Evolutionary conservation across 257 asterid species (phyloP), one percentile per base, ranked within the genome.

Genomic region (Mitragyna speciosa): DNA sequence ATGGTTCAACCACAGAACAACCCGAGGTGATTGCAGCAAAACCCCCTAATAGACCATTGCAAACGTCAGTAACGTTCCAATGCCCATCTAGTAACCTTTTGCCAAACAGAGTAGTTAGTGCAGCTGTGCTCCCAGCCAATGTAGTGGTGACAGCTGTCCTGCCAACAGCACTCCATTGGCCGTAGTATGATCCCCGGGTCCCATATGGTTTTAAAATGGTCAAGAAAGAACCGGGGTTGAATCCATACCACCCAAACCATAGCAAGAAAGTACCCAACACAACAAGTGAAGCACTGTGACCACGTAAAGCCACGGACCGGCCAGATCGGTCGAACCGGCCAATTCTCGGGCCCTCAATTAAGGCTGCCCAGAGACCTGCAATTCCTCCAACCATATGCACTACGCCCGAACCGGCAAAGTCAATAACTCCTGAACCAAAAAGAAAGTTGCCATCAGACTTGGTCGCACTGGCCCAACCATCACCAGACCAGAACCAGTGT

Each of bases 121-220:
- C 90, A 6, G 93, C 87, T n/a, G 93, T 80, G 87, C 89, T 83
- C 0, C 90, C 90, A 1, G 91, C 86, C 3, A 89, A 45, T 0
- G 90, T 87, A 30, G 91, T 87, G 19, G 91, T 87, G 7, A 89
- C 93, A n/a, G 90, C 87, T 3, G 93, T 85, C 28, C 91, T 85
- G 0, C 91, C 92, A 9, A 87, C 85, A 2, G 91, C 91, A 4
- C 88, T 84, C 92, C 92, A 87, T 43, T 87, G 92, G 22, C 92
- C 90, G 54, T 89, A 89, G 51, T 75, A 87, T 7, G 41, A 26
- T 1, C 87, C 89, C 8, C 81, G 54, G 2, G 66, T 31, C 19
- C 84, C 77, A n/a, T 87, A 89, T 1, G 89, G 75, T 63, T 47
- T 81, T 9, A 75, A 14, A 33, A 85, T 85, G 7, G 76, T 87